These are phyloP conservation scores for Carex kokanica DNA, from an alignment of 176 grass and related monocot genomes.

Conservation along the genomic window DNA sequence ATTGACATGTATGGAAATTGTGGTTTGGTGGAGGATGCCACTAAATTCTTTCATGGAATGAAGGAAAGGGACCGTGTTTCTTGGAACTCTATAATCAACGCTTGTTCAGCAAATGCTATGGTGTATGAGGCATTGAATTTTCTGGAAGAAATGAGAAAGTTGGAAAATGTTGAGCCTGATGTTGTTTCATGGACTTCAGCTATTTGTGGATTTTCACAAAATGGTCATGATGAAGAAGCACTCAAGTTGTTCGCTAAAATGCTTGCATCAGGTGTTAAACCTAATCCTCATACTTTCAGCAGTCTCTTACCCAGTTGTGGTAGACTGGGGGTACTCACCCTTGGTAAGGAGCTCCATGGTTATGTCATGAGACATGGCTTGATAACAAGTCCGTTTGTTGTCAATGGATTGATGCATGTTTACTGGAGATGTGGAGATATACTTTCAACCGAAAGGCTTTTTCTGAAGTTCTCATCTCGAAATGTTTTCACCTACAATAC, in stretches of 20 bases:
- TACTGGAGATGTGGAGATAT: slow-evolving; percentile 29
- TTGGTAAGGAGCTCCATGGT: slow-evolving; percentile 31
- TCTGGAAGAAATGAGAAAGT: slow-evolving; percentile 24
- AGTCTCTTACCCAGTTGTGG: slow-evolving; percentile 31
- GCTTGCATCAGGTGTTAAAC: slow-evolving; percentile 25
- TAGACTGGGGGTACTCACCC: slow-evolving; percentile 10
- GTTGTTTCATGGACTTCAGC: slow-evolving; percentile 34
- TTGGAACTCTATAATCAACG: slow-evolving; percentile 30
- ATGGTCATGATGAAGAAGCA: slow-evolving; percentile 29
- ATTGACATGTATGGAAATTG: slow-evolving; percentile 43
- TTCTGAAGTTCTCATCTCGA: slow-evolving; percentile 19
- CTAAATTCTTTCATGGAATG: slow-evolving; percentile 25
- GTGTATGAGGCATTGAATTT: slow-evolving; percentile 22
- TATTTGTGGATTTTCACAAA: slow-evolving; percentile 30
- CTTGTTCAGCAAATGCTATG: slow-evolving; percentile 31
- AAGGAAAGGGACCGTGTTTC: slow-evolving; percentile 26
- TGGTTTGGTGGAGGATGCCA: slow-evolving; percentile 20
- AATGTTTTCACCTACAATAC: slow-evolving; percentile 32
- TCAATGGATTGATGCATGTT: slow-evolving; percentile 35
- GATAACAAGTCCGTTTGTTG: slow-evolving; percentile 18
- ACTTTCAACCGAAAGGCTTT: slow-evolving; percentile 5
- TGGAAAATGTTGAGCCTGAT: slow-evolving; percentile 14
- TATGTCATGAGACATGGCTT: slow-evolving; percentile 28
- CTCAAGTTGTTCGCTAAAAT: slow-evolving; percentile 22
- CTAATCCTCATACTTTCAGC: slow-evolving; percentile 30